Evolutionary conservation across 306 rosid genomes (phyloP).

Genomic region (Cucumis cinereus): DNA sequence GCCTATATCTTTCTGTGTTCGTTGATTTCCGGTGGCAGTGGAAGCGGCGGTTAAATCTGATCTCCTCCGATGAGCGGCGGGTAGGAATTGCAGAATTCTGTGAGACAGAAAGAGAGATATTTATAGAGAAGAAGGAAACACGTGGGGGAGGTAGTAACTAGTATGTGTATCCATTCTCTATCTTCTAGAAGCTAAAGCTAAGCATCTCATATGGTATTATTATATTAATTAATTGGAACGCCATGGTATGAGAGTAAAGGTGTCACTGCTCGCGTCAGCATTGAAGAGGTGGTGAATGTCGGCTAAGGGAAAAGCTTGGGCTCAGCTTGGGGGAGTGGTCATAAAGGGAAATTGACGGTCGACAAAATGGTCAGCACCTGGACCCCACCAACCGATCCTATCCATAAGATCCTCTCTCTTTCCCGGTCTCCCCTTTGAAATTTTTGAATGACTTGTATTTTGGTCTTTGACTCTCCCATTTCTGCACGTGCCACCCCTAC

Average conservation of each 20-base stretch:
- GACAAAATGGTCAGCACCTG: neutral
- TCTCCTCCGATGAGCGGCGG: neutral
- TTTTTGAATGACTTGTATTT: neutral
- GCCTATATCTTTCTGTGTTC: too few species aligned
- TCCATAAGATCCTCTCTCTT: neutral
- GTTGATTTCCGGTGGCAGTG: neutral
- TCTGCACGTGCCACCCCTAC: neutral
- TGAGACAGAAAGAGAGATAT: neutral
- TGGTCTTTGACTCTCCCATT: neutral
- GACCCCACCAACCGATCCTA: neutral
- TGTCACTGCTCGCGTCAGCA: neutral
- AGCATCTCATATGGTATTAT: too few species aligned
- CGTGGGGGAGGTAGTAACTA: neutral
- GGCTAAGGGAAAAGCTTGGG: neutral
- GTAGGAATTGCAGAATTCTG: neutral
- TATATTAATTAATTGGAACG: too few species aligned
- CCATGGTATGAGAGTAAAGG: neutral
- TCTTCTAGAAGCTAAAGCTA: neutral
- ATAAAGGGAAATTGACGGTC: neutral
- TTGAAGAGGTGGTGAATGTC: neutral
- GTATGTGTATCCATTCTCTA: neutral
- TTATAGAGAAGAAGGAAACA: neutral
- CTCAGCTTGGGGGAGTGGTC: neutral
- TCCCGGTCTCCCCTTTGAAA: neutral
- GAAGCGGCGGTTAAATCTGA: neutral